Evolutionary conservation across 495 filamentous ascomycete species (phyloP).

Genomic region (Clohesyomyces aquaticus): DNA sequence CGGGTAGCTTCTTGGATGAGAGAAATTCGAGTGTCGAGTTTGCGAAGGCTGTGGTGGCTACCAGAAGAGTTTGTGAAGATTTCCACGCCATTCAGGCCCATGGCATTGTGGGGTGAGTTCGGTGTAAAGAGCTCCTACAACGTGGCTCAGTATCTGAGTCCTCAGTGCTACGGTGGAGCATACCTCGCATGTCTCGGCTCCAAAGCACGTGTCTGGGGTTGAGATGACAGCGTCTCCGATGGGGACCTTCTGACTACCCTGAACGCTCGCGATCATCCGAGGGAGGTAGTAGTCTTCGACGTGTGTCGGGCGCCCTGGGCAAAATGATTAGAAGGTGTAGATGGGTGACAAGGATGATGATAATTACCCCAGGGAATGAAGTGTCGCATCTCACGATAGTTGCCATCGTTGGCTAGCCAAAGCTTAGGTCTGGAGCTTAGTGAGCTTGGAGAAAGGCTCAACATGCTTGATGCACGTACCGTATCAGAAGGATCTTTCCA

Average conservation of each 20-base stretch:
- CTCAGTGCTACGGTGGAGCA: not conserved
- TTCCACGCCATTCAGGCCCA: slow-evolving; percentile 68
- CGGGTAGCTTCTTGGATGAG: slow-evolving; percentile 75
- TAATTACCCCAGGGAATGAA: slow-evolving; percentile 72
- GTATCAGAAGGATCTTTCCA: slow-evolving; percentile 60
- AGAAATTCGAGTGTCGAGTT: slow-evolving; percentile 72
- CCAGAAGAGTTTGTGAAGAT: slow-evolving; percentile 79
- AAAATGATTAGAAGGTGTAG: too few species aligned
- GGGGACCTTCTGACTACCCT: slow-evolving; percentile 64
- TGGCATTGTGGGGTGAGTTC: slow-evolving; percentile 50
- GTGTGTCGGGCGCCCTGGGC: slow-evolving; percentile 51
- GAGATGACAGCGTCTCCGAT: slow-evolving; percentile 79
- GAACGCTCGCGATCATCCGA: slow-evolving; percentile 62
- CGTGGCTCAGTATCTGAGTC: not conserved
- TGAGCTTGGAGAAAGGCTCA: not conserved
- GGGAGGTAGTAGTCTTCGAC: slow-evolving; percentile 77
- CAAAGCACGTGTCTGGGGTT: slow-evolving; percentile 72
- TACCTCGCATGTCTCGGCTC: slow-evolving; percentile 45
- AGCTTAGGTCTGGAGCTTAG: slow-evolving; percentile 67
- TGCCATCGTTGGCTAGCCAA: slow-evolving; percentile 74
- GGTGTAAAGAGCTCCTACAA: slow-evolving; percentile 49
- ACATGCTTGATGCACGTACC: not conserved
- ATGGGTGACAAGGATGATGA: too few species aligned
- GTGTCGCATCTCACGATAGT: slow-evolving; percentile 69
- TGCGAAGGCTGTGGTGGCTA: slow-evolving; percentile 72